phyloP scores from a whole-genome alignment of 495 filamentous ascomycete genomes.

The Diplogelasinospora grovesii region DNA sequence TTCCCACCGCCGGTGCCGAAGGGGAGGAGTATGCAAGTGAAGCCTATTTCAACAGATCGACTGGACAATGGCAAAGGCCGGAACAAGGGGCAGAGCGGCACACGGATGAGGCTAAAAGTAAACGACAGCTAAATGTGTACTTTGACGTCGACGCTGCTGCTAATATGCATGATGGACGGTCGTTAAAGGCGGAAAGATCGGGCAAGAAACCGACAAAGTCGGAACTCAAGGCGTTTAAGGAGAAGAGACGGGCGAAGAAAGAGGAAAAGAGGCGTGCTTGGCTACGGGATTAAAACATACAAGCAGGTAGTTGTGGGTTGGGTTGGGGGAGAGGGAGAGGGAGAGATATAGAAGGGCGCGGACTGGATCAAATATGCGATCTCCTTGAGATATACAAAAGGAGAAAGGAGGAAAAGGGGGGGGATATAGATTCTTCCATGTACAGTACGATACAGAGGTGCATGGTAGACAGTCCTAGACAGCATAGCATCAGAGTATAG shows the following conservation, averaged over 20 bases:
- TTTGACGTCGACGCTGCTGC: slow-evolving; percentile 98
- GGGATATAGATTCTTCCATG: no score
- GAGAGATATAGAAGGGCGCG: no score
- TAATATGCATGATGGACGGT: slow-evolving; percentile 85
- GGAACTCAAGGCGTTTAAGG: slow-evolving; percentile 68
- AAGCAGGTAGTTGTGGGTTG: no score
- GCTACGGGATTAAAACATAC: slow-evolving; percentile 60
- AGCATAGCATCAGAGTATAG: no score
- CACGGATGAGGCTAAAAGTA: slow-evolving; percentile 84
- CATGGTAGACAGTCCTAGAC: no score
- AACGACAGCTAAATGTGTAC: slow-evolving; percentile 85
- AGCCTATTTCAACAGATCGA: slow-evolving; percentile 86
- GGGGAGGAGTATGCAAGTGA: slow-evolving; percentile 52
- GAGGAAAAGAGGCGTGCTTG: slow-evolving; percentile 92
- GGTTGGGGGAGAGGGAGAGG: no score
- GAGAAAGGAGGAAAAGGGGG: no score
- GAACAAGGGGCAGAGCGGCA: slow-evolving; percentile 51
- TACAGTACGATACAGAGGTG: no score
- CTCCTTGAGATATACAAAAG: no score
- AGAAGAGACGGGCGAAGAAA: slow-evolving; percentile 70
- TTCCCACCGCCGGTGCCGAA: slow-evolving; percentile 17
- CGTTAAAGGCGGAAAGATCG: slow-evolving; percentile 81
- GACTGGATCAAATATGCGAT: no score
- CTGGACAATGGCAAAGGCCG: slow-evolving; percentile 75
- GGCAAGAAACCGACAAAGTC: slow-evolving; percentile 82